Percentiles rank a stretch among this genome's conserved stretches.
phyloP scores from a whole-genome alignment of 345 rosid species.

The Turnera subulata region DNA sequence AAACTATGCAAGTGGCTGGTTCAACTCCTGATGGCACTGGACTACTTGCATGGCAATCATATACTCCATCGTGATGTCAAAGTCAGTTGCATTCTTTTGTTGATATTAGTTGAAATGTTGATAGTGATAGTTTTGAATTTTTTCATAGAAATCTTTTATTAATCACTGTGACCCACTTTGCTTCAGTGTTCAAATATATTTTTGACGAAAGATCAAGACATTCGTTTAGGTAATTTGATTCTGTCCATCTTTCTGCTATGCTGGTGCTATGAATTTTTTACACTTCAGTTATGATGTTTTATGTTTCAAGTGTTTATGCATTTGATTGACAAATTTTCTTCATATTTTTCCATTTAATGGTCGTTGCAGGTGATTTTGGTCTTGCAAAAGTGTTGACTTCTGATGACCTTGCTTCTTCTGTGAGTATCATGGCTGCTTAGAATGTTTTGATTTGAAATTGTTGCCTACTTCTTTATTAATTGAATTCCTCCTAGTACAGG shows the following conservation, averaged over 20 bases:
- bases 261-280: neutral
- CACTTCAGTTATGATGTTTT: neutral
- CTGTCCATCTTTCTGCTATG: neutral
- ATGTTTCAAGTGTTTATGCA: conserved; percentile 9
- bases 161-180: conserved; percentile 18
- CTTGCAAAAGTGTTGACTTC: conserved; percentile 96
- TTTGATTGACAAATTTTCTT: conserved; percentile 6
- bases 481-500: conserved; percentile 32
- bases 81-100: conserved; percentile 38
- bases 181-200: conserved; percentile 93
- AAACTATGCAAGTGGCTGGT: conserved; percentile 96
- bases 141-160: neutral
- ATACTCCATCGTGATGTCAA: conserved; percentile 99
- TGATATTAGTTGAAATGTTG: neutral
- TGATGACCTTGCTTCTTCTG: conserved; percentile 94
- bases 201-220: conserved; percentile 80
- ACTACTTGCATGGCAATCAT: conserved; percentile 88
- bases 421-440: conserved; percentile 36
- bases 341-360: neutral
- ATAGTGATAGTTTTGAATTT: neutral
- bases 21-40: conserved; percentile 93
- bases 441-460: conserved; percentile 4
- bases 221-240: conserved; percentile 75
- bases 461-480: conserved; percentile 4
- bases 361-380: conserved; percentile 59